Percentiles rank a stretch among this genome's conserved stretches.
phyloP scores from a whole-genome alignment of 1,284 basidiomycete species.

The Malassezia sympodialis region DNA sequence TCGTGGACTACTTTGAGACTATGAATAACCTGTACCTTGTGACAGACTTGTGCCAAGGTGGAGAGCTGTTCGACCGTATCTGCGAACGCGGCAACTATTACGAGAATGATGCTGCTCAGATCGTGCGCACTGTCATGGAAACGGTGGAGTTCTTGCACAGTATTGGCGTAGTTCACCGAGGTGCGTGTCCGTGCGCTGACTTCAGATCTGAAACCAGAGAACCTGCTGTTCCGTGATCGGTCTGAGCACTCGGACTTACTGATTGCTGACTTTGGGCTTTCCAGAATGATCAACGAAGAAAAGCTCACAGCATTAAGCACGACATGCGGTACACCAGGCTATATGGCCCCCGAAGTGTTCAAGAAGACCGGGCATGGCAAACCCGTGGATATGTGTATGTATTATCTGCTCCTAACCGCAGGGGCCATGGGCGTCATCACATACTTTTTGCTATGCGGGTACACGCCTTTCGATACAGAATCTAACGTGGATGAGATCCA shows the following conservation, averaged over 20 bases:
- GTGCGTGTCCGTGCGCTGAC: conserved; percentile 49
- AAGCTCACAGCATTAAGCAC: conserved; percentile 81
- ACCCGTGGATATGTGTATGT: conserved; percentile 71
- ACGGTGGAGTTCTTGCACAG: conserved; percentile 87
- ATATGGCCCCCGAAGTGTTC: conserved; percentile 99
- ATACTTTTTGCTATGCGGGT: conserved; percentile 46
- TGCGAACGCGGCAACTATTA: conserved; percentile 95
- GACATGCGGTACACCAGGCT: conserved; percentile 82
- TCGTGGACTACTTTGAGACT: conserved; percentile 98
- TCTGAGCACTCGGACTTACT: conserved; percentile 87
- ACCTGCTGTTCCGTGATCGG: conserved; percentile 81
- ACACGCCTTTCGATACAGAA: conserved; percentile 46
- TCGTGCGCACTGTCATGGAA: conserved; percentile 74
- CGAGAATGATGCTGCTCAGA: conserved; percentile 80
- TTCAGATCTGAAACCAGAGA: conserved; percentile 88
- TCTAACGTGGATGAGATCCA: conserved; percentile 47
- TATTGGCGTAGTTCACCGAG: conserved; percentile 88
- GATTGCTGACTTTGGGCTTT: conserved; percentile 91
- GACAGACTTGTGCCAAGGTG: conserved; percentile 93
- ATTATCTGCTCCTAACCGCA: neutral
- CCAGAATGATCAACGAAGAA: conserved; percentile 74
- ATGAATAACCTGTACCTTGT: conserved; percentile 74
- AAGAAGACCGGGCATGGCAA: conserved; percentile 82
- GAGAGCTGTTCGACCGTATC: conserved; percentile 95
- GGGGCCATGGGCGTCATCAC: conserved; percentile 45